Base-by-base conservation (phyloP, 352 stramenopile species). In the Globisporangium viniferum region DNA sequence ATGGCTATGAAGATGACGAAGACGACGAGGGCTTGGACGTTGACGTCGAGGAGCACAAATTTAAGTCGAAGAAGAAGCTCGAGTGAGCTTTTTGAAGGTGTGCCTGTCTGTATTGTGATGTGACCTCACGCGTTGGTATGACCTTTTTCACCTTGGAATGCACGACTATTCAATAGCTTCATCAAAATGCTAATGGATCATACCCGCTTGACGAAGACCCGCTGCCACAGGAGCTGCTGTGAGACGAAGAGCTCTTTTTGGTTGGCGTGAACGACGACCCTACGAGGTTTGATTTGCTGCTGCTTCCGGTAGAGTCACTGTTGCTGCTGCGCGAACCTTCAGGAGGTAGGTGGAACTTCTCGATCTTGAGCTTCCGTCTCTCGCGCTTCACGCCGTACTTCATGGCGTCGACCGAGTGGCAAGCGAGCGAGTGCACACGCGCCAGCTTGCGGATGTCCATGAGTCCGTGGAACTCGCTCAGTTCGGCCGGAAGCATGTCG, bases 311-410 rank as follows among this genome's bases (percentile, higher is more conserved):
- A 31, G 35, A 14, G 20, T 71, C 15, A 48, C 31, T 62, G 39
- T 44, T 73, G 12, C 49, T 72, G 53, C 56, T 88, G 54, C 82
- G 84, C 24, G 81, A 89, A 1, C 74, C 81, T 75, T 91, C 85
- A 0, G 85, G 85, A 0, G 80, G 82, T 22, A 93, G 68, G 61
- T 93, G 85, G 54, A 93, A 86, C 61, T 89, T 88, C n/a, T 93
- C 85, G 58, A 93, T 79, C 61, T 85, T 86, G n/a, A 91, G 72
- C 69, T 91, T 91, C 24, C 85, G 82, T 5, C 75, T 79, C 41
- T 89, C 82, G 41, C 85, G 81, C 66, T 89, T 89, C 59, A 93
- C 59, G 14, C 82, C 85, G 33, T 83, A 86, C 35, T 86, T 86
- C 46, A 74, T 74, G 36, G 84, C 79, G 53, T 88, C 82, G 1